Evolutionary conservation across 2,329 filamentous ascomycete species (phyloP).

Genomic region (Alternaria hordeiaustralica): DNA sequence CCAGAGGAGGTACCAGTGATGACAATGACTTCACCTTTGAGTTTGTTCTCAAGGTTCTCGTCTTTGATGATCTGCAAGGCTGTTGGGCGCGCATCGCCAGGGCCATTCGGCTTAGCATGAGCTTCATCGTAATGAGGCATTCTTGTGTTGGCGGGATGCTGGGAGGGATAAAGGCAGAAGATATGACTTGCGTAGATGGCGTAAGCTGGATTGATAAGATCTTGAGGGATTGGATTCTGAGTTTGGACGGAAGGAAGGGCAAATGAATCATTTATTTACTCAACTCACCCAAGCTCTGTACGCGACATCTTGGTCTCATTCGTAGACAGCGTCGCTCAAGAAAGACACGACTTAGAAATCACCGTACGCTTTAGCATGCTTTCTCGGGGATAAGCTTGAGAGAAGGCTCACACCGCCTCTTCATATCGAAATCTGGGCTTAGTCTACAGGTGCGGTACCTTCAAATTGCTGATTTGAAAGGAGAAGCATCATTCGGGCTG

Average conservation of each 20-base stretch:
- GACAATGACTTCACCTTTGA: slow-evolving; percentile 33
- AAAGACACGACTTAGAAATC: not conserved
- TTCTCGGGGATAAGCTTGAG: not conserved
- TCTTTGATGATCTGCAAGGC: slow-evolving; percentile 51
- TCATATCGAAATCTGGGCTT: not conserved
- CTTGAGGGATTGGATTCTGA: not conserved
- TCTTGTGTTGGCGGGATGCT: not conserved
- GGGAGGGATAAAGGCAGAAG: not conserved
- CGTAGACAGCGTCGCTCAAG: not conserved
- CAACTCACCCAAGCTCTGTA: not conserved
- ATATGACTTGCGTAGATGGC: not conserved
- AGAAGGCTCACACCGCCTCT: not conserved
- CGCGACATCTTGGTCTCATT: not conserved
- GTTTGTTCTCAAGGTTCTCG: slow-evolving; percentile 44
- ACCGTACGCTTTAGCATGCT: not conserved
- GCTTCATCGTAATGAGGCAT: not conserved
- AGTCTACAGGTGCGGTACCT: not conserved
- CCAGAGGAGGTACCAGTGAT: slow-evolving; percentile 40
- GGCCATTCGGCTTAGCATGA: slow-evolving; percentile 35
- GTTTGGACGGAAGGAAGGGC: not conserved
- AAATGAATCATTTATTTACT: not conserved
- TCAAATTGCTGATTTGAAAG: not conserved
- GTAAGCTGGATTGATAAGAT: not conserved
- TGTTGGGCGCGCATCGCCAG: slow-evolving; percentile 52
- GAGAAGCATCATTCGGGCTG: too few species aligned